Evolutionary conservation across 148 eudicot species (phyloP), one percentile per base, ranked within the genome.

Genomic region (Rhododendron ferrugineum): DNA sequence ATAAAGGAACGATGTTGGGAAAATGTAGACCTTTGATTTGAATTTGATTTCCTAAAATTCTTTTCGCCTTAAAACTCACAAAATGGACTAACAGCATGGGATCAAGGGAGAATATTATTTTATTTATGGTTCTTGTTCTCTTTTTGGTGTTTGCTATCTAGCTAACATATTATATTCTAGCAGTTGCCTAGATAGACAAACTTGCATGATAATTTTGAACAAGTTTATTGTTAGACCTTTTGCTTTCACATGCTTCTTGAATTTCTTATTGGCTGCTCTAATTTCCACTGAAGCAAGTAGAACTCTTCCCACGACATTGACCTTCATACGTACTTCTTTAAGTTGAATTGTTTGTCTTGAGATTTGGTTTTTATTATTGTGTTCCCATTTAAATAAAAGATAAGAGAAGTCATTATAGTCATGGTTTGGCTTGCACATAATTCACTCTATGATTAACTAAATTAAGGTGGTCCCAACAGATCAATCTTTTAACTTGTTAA

Each of bases 371-470:
- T 76, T 4, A 10, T 15, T 42, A 64, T 83, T 54, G 26, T 64
- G 82, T 32, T 56, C 79, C 75, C 78, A 85, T 85, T 16, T 85
- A 54, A 4, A 54, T 54, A 54, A 68, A 42, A 42, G 8, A 54
- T 11, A 22, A 49, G 49, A 80, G n/a, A 23, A 47, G 13, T 54
- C 36, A 49, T 66, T 26, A 80, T 66, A 23, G 50, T 42, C 80
- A 82, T 62, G 34, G 82, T 75, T 82, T 66, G 62, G 75, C 81
- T 82, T 86, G 64, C 85, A 81, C 60, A 60, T 82, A 44, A 54
- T 82, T 86, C 84, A 80, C 83, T 80, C 49, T 18, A 28, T 73
- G 74, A 73, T 32, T 82, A 54, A 42, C 18, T 10, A 72, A 50
- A 50, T 50, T 52, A 40, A 14, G 66, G 84, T 86, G 60, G 75